Base-by-base conservation (phyloP, 2,329 filamentous ascomycete species). In the Colletotrichum orchidophilum region DNA sequence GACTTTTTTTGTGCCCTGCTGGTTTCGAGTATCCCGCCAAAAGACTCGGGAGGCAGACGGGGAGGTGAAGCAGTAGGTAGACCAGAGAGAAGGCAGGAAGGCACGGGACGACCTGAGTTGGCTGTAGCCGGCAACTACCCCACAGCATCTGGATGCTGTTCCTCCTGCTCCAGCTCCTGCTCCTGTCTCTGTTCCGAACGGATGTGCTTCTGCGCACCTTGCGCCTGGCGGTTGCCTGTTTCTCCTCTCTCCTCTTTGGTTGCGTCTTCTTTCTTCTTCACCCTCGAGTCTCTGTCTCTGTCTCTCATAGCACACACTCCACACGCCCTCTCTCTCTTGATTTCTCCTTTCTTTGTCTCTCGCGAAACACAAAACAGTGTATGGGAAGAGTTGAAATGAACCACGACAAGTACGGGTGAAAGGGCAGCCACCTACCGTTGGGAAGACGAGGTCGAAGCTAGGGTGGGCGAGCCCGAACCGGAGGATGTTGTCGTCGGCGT, bases 401-500 rank as follows among this genome's bases (percentile, higher is more conserved):
- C 46, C 13, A 66, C 13, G 18, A 7, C 58, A 31, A 59, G 46
- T 66, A 54, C 49, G 29, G 46, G 53, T 29, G 9, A 54, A 62
- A 42, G 15, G n/a, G 26, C 39, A 29, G 39, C 31, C 13, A 68
- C 71, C 60, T 73, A 74, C 73, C 73, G 69, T n/a, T 73, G 71
- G 29, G 73, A 73, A 35, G 71, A 68, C 39, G 71, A 73, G 6
- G 61, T 73, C 49, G 73, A 63, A 63, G 64, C 58, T 26, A 68
- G 58, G 64, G 68, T 58, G 42, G 68, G 64, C 27, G 68, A 71
- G 33, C 65, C 69, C 65, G 58, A 69, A 31, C 60, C 70, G 29
- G 70, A 70, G 26, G 70, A 72, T 49, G 66, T 61, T 60, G 58
- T 71, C 66, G 70, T 72, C 76, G 80, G 78, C 76, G 80, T 76